A percentile compares a stretch with the other conserved stretches of the same genome.
These are phyloP conservation scores for Flammula alnicola DNA, from an alignment of 1,284 basidiomycete genomes.

Conservation along the genomic window DNA sequence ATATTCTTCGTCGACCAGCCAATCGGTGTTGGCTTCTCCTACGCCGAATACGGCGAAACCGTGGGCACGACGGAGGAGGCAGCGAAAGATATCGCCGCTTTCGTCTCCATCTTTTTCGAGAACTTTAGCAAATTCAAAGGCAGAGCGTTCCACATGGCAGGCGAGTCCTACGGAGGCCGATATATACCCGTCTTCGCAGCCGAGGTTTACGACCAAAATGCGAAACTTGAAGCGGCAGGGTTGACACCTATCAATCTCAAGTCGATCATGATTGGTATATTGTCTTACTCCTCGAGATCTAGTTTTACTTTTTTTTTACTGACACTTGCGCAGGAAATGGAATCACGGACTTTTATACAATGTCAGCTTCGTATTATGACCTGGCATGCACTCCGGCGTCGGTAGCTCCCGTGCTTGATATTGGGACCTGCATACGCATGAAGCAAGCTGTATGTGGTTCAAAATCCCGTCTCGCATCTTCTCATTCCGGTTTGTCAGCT, in stretches of 20 bases:
- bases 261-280: conserved; percentile 81
- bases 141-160: conserved; percentile 71
- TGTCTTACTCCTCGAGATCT: not conserved
- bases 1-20: conserved; percentile 77
- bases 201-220: conserved; percentile 83
- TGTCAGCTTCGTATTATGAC: conserved; percentile 50
- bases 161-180: conserved; percentile 77
- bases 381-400: conserved; percentile 56
- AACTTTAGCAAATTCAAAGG: conserved; percentile 72
- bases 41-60: conserved; percentile 69
- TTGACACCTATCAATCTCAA: conserved; percentile 78
- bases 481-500: conserved; percentile 33
- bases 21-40: conserved; percentile 70
- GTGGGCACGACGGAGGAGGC: conserved; percentile 70
- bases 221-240: conserved; percentile 56
- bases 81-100: conserved; percentile 70
- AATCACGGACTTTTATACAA: conserved; percentile 49
- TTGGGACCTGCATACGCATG: conserved; percentile 51
- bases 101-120: conserved; percentile 76
- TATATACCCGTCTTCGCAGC: conserved; percentile 86
- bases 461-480: not conserved
- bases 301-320: conserved; percentile 9
- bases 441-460: conserved; percentile 46
- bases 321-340: conserved; percentile 54
- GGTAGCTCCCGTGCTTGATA: conserved; percentile 42